phyloP scores from a whole-genome alignment of 306 rosid genomes.

The Oemleria cerasiformis region DNA sequence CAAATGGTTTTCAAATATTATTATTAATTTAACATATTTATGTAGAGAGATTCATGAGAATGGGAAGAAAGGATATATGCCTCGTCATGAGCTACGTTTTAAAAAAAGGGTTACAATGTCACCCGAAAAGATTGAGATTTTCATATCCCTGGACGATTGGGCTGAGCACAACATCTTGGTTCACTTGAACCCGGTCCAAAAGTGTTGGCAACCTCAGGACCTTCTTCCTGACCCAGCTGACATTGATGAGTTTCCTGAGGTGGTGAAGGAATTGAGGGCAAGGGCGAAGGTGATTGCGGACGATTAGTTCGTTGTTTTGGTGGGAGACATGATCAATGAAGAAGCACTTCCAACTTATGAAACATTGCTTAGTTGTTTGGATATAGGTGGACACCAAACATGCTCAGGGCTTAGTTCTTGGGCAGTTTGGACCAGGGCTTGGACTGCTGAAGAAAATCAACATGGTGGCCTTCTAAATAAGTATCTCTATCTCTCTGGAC shows the following conservation, averaged over 20 bases:
- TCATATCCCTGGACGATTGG: slow-evolving; percentile 1
- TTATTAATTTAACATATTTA: too few species aligned
- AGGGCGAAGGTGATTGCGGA: neutral
- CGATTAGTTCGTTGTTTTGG: neutral
- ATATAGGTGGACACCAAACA: neutral
- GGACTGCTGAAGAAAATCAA: neutral
- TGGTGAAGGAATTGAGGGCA: neutral
- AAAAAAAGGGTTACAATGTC: too few species aligned
- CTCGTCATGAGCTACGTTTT: too few species aligned
- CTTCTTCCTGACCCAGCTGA: neutral
- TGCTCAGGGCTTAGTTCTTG: neutral
- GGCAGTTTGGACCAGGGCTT: neutral
- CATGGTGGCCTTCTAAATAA: slow-evolving; percentile 5
- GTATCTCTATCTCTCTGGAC: slow-evolving; percentile 11
- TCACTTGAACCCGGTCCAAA: neutral
- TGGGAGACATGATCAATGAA: neutral
- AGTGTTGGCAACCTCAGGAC: neutral
- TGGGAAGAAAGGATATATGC: too few species aligned
- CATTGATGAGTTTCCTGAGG: neutral
- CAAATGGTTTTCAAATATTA: too few species aligned
- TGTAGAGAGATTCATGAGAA: too few species aligned
- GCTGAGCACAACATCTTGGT: neutral
- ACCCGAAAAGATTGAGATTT: neutral
- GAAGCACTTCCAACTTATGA: neutral
- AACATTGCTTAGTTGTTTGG: neutral